These are phyloP conservation scores for Aspergillus brasiliensis DNA, from an alignment of 2,329 filamentous ascomycete genomes.

Conservation along the genomic window DNA sequence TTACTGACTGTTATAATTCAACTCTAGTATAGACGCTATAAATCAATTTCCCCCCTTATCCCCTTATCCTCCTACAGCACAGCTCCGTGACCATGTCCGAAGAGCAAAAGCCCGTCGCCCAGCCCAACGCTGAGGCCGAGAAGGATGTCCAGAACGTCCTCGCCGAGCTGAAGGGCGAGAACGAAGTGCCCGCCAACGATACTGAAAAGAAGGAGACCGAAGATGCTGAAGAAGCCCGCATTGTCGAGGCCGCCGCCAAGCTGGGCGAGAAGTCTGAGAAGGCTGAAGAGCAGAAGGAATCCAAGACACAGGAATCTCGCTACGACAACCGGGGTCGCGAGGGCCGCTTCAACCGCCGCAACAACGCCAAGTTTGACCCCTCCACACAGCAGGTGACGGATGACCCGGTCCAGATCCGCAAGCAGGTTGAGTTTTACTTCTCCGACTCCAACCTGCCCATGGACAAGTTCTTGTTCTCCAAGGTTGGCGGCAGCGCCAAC, in stretches of 20 bases:
- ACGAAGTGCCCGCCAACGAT: constrained; percentile 18
- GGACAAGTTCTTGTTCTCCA: constrained; percentile 83
- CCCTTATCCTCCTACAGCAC: not conserved
- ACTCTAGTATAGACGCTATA: not conserved
- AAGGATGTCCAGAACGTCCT: constrained; percentile 50
- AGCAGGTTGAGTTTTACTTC: constrained; percentile 97
- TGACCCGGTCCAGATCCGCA: constrained; percentile 78
- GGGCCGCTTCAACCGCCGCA: constrained; percentile 39
- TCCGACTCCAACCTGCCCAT: constrained; percentile 84
- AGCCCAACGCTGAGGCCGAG: constrained; percentile 45
- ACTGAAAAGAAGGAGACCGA: constrained; percentile 26
- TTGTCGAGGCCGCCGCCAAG: constrained; percentile 41
- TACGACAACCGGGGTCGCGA: constrained; percentile 29
- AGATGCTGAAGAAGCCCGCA: constrained; percentile 40
- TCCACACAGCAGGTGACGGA: constrained; percentile 68
- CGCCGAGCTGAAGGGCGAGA: constrained; percentile 47
- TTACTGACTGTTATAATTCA: not conserved
- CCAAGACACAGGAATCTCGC: constrained; percentile 23
- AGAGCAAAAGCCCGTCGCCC: constrained; percentile 38
- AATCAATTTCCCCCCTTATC: not conserved
- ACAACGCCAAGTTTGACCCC: constrained; percentile 72
- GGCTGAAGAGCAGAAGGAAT: constrained; percentile 34
- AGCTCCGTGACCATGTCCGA: constrained; percentile 41
- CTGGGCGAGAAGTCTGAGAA: constrained; percentile 42
- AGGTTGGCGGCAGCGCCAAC: constrained; percentile 76